A percentile compares a stretch with the other conserved stretches of the same genome.
phyloP scores from a whole-genome alignment of 1,284 basidiomycete genomes.

The Rhizoctonia solani region DNA sequence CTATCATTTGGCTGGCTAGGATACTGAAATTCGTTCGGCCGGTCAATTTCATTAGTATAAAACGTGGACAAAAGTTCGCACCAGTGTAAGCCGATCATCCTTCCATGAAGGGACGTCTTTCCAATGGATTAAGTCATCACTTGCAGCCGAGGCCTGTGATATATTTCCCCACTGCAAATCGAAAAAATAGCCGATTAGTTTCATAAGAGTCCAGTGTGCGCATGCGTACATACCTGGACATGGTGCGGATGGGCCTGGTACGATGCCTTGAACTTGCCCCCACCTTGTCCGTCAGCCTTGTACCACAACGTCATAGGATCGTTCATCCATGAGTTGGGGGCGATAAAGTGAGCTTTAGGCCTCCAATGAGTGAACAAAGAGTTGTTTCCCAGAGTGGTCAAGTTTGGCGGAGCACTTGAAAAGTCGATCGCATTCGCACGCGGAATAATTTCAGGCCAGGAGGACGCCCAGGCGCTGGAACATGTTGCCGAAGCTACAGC shows the following conservation, averaged over 20 bases:
- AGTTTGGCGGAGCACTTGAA: constrained; percentile 15
- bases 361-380: constrained; percentile 27
- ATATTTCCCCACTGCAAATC: constrained; percentile 24
- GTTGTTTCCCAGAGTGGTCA: constrained; percentile 21
- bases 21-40: neutral
- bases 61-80: neutral
- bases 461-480: neutral
- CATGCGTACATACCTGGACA: neutral
- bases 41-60: neutral
- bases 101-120: constrained; percentile 29
- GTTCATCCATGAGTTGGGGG: constrained; percentile 33
- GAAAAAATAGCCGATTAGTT: too few species aligned
- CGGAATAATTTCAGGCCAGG: constrained; percentile 20
- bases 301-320: constrained; percentile 30
- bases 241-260: constrained; percentile 29
- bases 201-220: neutral
- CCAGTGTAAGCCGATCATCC: constrained; percentile 21
- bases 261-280: constrained; percentile 33
- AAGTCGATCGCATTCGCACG: constrained; percentile 25
- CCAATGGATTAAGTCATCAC: constrained; percentile 32
- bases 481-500: constrained; percentile 4
- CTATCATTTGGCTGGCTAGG: constrained; percentile 23
- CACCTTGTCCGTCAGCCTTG: constrained; percentile 18
- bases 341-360: constrained; percentile 27
- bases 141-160: constrained; percentile 23